Base-by-base conservation (phyloP, 1,284 basidiomycete genomes). In the Pseudomicrostroma phylloplanum region DNA sequence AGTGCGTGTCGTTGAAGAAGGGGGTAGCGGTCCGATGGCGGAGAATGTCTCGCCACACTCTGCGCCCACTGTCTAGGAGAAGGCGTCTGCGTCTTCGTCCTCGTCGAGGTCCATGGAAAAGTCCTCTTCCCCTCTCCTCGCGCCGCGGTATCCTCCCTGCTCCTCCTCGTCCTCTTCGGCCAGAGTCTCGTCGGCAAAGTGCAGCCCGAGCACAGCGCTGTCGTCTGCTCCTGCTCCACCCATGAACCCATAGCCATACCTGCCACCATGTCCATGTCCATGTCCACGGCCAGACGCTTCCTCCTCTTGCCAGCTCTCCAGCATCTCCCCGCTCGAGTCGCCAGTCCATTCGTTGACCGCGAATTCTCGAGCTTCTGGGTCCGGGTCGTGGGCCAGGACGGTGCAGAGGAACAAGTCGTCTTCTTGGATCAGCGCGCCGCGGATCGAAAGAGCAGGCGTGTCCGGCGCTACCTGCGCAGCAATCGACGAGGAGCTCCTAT, bases 401-500 rank as follows among this genome's bases (percentile, higher is more conserved):
- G 72, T 69, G n/a, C 62, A 55, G 61, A 78, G 63, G 46, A 78
- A 78, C 13, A 71, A 69, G 19, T 74, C 72, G 1, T 68, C 64
- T 59, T 78, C 76, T 48, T 76, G 73, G 46, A 78, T 76, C 61
- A 78, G 61, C 1, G 76, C 70, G 19, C 76, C 76, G 13, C 76
- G 70, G 17, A 78, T 63, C 13, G 67, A 57, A 12, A 76, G 65
- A 40, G 25, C 62, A 66, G 6, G 57, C 49, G 2, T 62, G 61
- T 30, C 68, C 23, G 19, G 66, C 68, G 36, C 61, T 54, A 13
- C 71, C 25, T 68, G 41, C 15, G 62, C 64, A 25, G 65, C 66
- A 15, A 59, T 59, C 3, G 17, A 26, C 1, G 59, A 57, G 51
- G 65, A 64, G 36, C 60, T 59, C 8, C 57, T 42, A 40, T 63